phyloP scores from a whole-genome alignment of 2,329 filamentous ascomycete species.

The Cladobotryum protrusum region DNA sequence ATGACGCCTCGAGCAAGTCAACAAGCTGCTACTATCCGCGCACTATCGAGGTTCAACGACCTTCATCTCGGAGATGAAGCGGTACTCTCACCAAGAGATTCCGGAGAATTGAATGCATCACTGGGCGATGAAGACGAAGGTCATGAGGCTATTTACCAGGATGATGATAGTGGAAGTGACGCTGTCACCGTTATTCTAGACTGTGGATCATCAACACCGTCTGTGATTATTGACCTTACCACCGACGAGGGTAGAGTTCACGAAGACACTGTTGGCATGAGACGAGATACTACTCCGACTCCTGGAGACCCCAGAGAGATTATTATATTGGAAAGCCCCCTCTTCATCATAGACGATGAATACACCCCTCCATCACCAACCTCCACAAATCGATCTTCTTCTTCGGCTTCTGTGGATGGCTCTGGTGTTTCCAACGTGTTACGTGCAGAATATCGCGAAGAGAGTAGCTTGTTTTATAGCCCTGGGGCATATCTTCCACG shows the following conservation, averaged over 20 bases:
- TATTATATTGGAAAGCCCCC: not conserved
- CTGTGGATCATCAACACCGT: not conserved
- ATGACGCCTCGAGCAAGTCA: too few species aligned
- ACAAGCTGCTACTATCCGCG: not conserved
- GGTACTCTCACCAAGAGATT: not conserved
- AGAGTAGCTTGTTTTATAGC: constrained; percentile 3
- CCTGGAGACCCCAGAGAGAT: not conserved
- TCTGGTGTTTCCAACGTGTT: not conserved
- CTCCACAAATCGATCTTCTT: not conserved
- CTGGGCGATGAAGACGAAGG: constrained; percentile 1
- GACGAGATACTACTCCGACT: not conserved
- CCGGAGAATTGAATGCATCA: not conserved
- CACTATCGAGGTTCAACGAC: not conserved
- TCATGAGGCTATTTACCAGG: not conserved
- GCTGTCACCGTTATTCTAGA: constrained; percentile 2
- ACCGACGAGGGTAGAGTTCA: not conserved
- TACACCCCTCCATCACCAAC: not conserved
- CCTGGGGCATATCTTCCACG: not conserved
- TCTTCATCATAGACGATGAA: constrained; percentile 3
- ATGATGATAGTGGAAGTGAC: not conserved
- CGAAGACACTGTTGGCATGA: not conserved
- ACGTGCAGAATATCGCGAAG: not conserved
- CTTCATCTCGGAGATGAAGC: too few species aligned
- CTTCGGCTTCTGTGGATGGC: not conserved
- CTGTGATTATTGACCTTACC: constrained; percentile 6